Percentiles rank a stretch among this genome's conserved stretches.
These are phyloP conservation scores for Bacidia gigantensis DNA, from an alignment of 495 filamentous ascomycete species.

Conservation along the genomic window DNA sequence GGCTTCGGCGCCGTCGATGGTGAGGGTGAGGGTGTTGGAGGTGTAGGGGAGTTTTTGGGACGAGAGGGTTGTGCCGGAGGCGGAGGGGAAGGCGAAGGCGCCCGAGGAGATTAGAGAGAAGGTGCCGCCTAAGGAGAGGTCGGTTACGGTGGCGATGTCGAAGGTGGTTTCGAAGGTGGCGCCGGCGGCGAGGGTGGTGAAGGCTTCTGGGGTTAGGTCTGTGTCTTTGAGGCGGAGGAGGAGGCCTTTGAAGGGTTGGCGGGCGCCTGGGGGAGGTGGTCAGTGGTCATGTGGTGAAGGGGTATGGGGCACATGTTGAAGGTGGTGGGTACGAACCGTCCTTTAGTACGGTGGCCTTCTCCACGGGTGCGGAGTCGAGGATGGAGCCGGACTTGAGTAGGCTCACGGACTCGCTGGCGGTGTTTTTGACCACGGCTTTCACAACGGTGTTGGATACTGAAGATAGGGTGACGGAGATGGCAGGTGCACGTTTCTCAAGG, in stretches of 20 bases:
- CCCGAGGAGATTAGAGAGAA: slow-evolving; percentile 34
- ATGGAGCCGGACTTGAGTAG: slow-evolving; percentile 51
- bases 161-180: slow-evolving; percentile 41
- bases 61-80: slow-evolving; percentile 31
- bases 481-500: slow-evolving; percentile 27
- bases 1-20: slow-evolving; percentile 38
- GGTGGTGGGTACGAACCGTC: slow-evolving; percentile 26
- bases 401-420: slow-evolving; percentile 38
- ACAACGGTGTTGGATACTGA: slow-evolving; percentile 41
- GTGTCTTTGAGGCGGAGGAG: slow-evolving; percentile 32
- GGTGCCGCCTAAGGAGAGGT: slow-evolving; percentile 37
- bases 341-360: slow-evolving; percentile 46
- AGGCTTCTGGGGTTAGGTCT: slow-evolving; percentile 35
- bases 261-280: slow-evolving; percentile 23
- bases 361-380: slow-evolving; percentile 40
- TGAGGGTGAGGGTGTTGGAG: slow-evolving; percentile 33
- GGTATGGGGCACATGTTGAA: background rate
- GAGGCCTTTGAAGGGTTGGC: slow-evolving; percentile 45
- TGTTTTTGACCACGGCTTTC: slow-evolving; percentile 49
- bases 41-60: slow-evolving; percentile 29
- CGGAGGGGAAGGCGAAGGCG: slow-evolving; percentile 32
- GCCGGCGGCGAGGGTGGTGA: slow-evolving; percentile 43
- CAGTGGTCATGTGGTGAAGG: background rate
- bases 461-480: slow-evolving; percentile 38
- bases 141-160: slow-evolving; percentile 42